phyloP scores from a whole-genome alignment of 257 asterid species.

The Nicotiana tabacum region DNA sequence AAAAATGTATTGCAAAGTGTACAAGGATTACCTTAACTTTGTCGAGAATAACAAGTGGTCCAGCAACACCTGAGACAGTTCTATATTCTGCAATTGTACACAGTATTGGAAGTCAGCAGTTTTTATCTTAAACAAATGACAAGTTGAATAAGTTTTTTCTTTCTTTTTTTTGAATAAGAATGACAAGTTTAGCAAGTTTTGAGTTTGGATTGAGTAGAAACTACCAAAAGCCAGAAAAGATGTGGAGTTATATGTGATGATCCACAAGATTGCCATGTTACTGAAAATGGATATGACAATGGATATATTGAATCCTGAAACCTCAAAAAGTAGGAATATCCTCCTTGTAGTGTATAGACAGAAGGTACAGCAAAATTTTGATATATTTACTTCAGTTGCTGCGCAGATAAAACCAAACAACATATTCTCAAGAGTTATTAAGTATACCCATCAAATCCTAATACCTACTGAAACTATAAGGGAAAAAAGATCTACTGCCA shows the following conservation, averaged over 20 bases:
- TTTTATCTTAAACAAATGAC: neutral
- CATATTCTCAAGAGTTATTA: neutral
- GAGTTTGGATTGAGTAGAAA: neutral
- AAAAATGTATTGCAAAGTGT: constrained; percentile 8
- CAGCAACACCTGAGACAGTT: constrained; percentile 99
- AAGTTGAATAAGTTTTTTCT: neutral
- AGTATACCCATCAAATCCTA: neutral
- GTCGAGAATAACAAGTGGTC: constrained; percentile 95
- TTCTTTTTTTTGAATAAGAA: neutral
- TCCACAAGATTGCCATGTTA: neutral
- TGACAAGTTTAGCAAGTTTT: neutral
- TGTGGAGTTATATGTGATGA: neutral
- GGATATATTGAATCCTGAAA: neutral
- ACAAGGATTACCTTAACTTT: constrained; percentile 77
- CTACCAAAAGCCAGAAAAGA: neutral
- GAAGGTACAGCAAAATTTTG: neutral
- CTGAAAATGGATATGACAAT: neutral
- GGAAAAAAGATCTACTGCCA: neutral
- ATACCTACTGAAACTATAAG: neutral
- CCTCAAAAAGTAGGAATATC: neutral
- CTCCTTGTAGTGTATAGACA: neutral
- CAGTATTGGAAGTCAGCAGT: neutral
- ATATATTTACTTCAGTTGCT: neutral
- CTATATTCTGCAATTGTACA: constrained; percentile 57
- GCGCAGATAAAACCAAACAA: neutral